These are phyloP conservation scores for Alternaria ethzedia DNA, from an alignment of 2,329 filamentous ascomycete genomes.

Conservation along the genomic window DNA sequence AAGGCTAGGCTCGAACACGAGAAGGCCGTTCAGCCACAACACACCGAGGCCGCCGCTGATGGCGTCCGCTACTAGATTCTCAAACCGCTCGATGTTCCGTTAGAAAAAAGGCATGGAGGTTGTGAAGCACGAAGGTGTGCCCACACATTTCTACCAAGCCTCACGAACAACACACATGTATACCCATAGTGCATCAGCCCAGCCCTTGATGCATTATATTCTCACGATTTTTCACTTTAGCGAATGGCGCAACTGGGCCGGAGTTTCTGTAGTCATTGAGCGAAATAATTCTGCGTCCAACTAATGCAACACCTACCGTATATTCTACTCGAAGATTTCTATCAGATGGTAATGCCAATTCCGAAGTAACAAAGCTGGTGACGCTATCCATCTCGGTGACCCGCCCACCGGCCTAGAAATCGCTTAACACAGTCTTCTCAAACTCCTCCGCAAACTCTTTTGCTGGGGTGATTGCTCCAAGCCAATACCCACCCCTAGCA, in stretches of 20 bases:
- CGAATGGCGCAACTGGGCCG: not conserved
- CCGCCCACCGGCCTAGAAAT: not conserved
- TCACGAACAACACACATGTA: not conserved
- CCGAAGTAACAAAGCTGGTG: not conserved
- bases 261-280: not conserved
- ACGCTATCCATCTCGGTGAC: not conserved
- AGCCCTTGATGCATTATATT: not conserved
- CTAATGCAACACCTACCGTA: not conserved
- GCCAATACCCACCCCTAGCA: slow-evolving; percentile 26
- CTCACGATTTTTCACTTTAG: not conserved
- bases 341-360: not conserved
- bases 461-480: slow-evolving; percentile 8
- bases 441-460: not conserved
- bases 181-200: not conserved
- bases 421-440: not conserved
- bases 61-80: not conserved
- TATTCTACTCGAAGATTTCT: not conserved
- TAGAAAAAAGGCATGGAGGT: not conserved
- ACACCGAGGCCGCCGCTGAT: not conserved
- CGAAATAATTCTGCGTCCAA: not conserved
- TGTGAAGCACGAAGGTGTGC: not conserved
- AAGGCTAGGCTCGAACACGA: slow-evolving; percentile 19
- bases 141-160: not conserved
- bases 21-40: slow-evolving; percentile 14
- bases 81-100: not conserved